A percentile compares a stretch with the other conserved stretches of the same genome.
phyloP scores from a whole-genome alignment of 2,329 filamentous ascomycete species.

The Amauroascus verrucosus region DNA sequence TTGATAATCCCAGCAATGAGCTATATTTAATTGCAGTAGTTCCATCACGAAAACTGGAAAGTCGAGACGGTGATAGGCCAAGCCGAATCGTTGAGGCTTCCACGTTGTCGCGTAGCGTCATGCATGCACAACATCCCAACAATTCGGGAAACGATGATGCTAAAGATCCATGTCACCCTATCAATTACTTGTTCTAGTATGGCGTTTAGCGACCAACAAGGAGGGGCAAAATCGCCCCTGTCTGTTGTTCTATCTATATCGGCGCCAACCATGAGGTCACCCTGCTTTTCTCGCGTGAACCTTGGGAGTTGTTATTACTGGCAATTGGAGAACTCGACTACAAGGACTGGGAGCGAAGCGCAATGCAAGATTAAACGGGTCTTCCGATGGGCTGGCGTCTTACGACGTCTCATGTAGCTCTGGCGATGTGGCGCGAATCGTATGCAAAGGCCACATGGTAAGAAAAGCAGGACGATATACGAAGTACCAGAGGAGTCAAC shows the following conservation, averaged over 20 bases:
- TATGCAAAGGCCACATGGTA: not conserved
- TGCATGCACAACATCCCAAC: conserved; percentile 4
- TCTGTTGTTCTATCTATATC: not conserved
- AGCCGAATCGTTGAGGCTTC: conserved; percentile 1
- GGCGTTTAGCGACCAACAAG: not conserved
- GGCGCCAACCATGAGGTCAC: not conserved
- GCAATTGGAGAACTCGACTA: too few species aligned
- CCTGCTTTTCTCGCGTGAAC: not conserved
- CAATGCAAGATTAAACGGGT: too few species aligned
- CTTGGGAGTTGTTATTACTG: too few species aligned
- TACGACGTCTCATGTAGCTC: too few species aligned
- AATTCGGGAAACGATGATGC: not conserved
- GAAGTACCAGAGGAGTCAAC: too few species aligned
- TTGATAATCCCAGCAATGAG: not conserved
- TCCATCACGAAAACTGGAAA: too few species aligned
- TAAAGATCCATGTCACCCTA: not conserved
- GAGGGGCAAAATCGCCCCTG: not conserved
- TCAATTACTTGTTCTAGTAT: not conserved
- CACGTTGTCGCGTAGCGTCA: conserved; percentile 3
- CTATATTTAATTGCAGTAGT: too few species aligned
- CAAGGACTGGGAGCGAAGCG: too few species aligned
- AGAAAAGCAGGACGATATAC: not conserved
- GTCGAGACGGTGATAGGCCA: not conserved
- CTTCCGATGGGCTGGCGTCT: too few species aligned
- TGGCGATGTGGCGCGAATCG: not conserved